Evolutionary conservation across 805 yeast species (phyloP), one percentile per base, ranked within the genome.

Genomic region (Torulaspora quercuum): DNA sequence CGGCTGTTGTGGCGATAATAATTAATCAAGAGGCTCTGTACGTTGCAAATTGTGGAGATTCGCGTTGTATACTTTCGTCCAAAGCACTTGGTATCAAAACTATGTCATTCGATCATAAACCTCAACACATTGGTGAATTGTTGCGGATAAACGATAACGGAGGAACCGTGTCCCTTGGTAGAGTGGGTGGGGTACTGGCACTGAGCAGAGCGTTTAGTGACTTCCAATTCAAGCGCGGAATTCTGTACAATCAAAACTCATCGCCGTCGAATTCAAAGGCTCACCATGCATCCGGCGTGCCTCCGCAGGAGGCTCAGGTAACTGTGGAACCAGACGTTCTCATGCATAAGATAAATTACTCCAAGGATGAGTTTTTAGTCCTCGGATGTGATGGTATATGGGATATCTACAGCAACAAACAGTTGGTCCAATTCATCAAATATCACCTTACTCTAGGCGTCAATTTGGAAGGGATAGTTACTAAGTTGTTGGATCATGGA

Each of bases 171-270:
- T 95, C 86, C 29, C 75, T 80, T 60, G 95, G 95, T 37, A 76
- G 98, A 62, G 97, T 90, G 33, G 92, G 92, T 59, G 97, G 97
- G 37, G 86, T 88, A 48, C 73, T 90, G 61, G 97, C 97, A 0
- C 70, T 90, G 45, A 82, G 95, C 34, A 73, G 97, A 59, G 97
- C 96, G 38, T 84, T 90, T 59, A 86, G 88, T 18, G 89, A 82
- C 61, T 82, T 81, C 52, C 65, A 65, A 27, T 75, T 75, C 48
- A 75, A 75, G 44, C 51, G 53, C 40, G 59, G 63, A 40, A 53
- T 60, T 7, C 30, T 45, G 50, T 68, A 37, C 63, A 68, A 37
- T 13, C 36, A 43, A 67, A 70, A 16, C 61, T 17, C 29, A 17
- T n/a, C n/a, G n/a, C 61, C 47, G 57, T 29, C 29, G 31, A 20